Evolutionary conservation across 257 asterid genomes (phyloP), one percentile per base, ranked within the genome.

Genomic region (Dorcoceras hygrometricum): DNA sequence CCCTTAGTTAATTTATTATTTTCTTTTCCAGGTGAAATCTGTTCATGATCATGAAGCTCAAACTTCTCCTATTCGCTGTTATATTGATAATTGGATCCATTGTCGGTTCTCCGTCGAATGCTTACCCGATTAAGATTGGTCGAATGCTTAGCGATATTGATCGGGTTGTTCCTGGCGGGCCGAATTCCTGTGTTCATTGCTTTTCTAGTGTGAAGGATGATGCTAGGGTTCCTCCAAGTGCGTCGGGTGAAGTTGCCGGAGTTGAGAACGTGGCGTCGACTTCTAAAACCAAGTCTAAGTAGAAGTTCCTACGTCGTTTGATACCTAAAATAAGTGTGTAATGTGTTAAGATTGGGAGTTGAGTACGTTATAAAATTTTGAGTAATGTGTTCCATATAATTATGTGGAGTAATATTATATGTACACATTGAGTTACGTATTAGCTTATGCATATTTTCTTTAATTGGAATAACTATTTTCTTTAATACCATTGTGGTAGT

Each of bases 151-250:
- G 57, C 34, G 59, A 16, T 39, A 65, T 55, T 20, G 59, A 77
- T 16, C 81, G 81, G 26, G 1, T 2, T 23, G 57, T 36, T 20
- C 78, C 81, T 0, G 70, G 76, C 7, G 81, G 81, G 2, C 81
- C 81, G 1, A 54, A 29, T 43, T 57, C 65, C 0, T 73, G 81
- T 57, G 0, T 1, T 39, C 81, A 73, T 65, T 77, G 78, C 73
- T 8, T 76, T 0, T 8, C 11, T 10, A 7, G 19, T 12, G 50
- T 20, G 20, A 34, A 67, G 39, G 3, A 6, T 8, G 56, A n/a
- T 0, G 2, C 22, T 1, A 72, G 56, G 29, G 23, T 20, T 65
- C 67, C 77, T 58, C 72, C 72, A 11, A 48, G 8, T 0, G 36
- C 51, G 6, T 2, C 55, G 0, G 19, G 57, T 19, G 39, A 31